A percentile compares a stretch with the other conserved stretches of the same genome.
phyloP scores from a whole-genome alignment of 768 basidiomycete genomes.

The Trametes cingulata region DNA sequence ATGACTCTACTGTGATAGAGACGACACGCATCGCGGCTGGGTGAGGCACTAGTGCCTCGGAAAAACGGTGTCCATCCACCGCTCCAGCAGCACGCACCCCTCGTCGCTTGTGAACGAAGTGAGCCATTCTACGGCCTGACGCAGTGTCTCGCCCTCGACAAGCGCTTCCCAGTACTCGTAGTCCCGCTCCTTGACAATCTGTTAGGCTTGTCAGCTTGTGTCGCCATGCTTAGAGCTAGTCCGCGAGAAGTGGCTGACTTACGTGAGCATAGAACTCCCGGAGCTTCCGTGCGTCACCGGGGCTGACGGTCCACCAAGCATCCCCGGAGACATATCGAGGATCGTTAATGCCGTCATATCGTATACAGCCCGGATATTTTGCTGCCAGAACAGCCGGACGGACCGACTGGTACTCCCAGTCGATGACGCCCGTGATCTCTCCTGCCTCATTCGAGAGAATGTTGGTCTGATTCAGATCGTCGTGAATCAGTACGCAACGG shows the following conservation, averaged over 20 bases:
- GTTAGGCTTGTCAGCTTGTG: neutral
- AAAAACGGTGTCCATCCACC: too few relatives aligned
- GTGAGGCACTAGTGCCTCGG: too few relatives aligned
- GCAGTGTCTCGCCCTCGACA: conserved; percentile 1
- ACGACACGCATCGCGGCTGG: too few relatives aligned
- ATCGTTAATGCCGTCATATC: conserved; percentile 25
- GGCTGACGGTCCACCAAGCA: conserved; percentile 3
- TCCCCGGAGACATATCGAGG: conserved; percentile 4
- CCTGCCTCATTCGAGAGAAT: conserved; percentile 22
- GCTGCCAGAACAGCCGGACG: conserved; percentile 28
- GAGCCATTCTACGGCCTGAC: neutral
- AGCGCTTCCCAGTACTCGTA: neutral
- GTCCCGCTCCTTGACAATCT: neutral
- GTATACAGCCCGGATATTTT: conserved; percentile 28
- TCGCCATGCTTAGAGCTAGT: neutral
- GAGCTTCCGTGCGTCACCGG: conserved; percentile 3
- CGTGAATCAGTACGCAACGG: conserved; percentile 24
- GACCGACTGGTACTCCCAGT: conserved; percentile 28
- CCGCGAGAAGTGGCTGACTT: neutral
- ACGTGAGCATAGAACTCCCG: conserved; percentile 10
- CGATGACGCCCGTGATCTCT: conserved; percentile 22
- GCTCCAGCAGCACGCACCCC: too few relatives aligned
- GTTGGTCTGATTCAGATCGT: conserved; percentile 19
- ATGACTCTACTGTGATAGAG: too few relatives aligned
- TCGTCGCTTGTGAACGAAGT: too few relatives aligned